Conservation (phyloP, 2,329 filamentous ascomycete genomes). For the Epichloe elymi region DNA sequence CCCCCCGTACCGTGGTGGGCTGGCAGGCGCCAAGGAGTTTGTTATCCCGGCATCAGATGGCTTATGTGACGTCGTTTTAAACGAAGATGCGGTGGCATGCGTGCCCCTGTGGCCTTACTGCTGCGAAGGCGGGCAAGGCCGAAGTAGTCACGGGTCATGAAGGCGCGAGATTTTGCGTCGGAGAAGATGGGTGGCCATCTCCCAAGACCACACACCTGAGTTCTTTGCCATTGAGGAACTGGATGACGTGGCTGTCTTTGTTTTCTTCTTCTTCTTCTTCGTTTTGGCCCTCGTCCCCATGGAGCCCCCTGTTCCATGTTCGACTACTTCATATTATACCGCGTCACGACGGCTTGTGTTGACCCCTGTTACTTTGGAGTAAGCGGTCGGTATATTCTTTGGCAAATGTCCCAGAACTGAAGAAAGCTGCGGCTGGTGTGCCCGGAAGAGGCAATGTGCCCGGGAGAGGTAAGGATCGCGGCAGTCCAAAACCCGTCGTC, state of each 20-base stretch:
- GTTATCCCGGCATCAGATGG: constrained; percentile 56
- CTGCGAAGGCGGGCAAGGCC: constrained; percentile 13
- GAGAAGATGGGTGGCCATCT: constrained; percentile 12
- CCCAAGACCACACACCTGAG: constrained; percentile 22
- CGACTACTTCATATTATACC: too few relatives aligned
- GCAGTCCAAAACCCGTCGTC: too few relatives aligned
- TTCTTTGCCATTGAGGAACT: constrained; percentile 61
- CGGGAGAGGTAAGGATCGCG: too few relatives aligned
- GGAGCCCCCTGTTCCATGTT: constrained; percentile 16
- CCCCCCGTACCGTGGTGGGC: constrained; percentile 30
- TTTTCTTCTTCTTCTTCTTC: too few relatives aligned
- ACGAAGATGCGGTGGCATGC: constrained; percentile 42
- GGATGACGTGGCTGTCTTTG: constrained; percentile 54
- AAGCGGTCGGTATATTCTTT: too few relatives aligned
- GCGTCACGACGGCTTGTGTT: too few relatives aligned
- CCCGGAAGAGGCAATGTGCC: too few relatives aligned
- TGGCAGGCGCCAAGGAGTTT: constrained; percentile 32
- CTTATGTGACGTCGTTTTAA: constrained; percentile 49
- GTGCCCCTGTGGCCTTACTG: constrained; percentile 38
- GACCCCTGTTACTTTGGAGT: too few relatives aligned
- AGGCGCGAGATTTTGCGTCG: constrained; percentile 2
- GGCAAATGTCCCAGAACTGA: too few relatives aligned
- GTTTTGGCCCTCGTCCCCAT: too few relatives aligned
- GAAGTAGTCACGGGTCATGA: constrained; percentile 12
- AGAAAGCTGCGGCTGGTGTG: too few relatives aligned